A percentile compares a stretch with the other conserved stretches of the same genome.
Evolutionary conservation across 129 eudicot genomes (phyloP).

Genomic region (Centrapalus pauciflorus): DNA sequence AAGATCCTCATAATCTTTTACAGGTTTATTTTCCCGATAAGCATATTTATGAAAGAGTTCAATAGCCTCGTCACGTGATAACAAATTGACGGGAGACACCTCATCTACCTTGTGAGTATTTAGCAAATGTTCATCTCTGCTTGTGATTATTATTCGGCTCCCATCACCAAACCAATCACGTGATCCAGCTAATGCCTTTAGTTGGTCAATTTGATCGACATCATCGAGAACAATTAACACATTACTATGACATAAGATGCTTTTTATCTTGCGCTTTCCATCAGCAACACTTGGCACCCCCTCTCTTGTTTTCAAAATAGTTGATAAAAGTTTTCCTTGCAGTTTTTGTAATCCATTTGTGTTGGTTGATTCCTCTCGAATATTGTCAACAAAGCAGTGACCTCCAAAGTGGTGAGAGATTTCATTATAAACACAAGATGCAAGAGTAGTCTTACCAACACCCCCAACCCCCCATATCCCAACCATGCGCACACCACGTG

Average conservation of each 20-base stretch:
- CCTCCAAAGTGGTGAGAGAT: background rate
- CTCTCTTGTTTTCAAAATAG: background rate
- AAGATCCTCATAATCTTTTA: background rate
- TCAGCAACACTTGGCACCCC: too few relatives aligned
- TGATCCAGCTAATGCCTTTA: background rate
- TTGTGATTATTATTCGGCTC: background rate
- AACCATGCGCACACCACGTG: background rate
- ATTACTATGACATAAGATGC: background rate
- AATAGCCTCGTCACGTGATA: background rate
- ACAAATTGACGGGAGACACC: background rate
- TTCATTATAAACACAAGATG: background rate
- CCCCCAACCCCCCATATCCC: constrained; percentile 11
- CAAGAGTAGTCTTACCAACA: constrained; percentile 8
- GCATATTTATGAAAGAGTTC: background rate
- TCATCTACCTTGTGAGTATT: background rate
- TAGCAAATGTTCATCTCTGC: background rate
- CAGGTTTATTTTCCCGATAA: background rate
- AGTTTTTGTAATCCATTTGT: background rate
- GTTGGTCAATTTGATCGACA: constrained; percentile 2
- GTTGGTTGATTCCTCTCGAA: background rate
- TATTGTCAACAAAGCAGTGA: background rate
- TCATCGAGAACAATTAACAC: constrained; percentile 8
- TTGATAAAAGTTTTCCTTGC: background rate
- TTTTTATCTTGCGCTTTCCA: background rate
- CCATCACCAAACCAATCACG: constrained; percentile 1